Conservation (phyloP, 208 protist species). For the Trichomonas gallinae region DNA sequence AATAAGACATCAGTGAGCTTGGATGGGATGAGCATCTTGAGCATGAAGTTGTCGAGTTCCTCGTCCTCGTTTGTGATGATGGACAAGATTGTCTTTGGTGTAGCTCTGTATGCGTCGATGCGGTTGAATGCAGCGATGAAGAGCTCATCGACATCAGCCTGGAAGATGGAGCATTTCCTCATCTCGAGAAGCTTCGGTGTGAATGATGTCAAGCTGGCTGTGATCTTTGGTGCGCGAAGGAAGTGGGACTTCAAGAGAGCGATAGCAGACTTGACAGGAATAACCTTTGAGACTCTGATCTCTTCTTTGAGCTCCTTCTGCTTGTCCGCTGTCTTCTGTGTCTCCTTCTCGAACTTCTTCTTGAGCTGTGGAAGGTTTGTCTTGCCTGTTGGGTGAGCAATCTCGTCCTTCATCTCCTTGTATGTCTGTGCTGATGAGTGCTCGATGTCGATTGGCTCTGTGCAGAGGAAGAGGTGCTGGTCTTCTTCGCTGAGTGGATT, state of each 20-base stretch:
- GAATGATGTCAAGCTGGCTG: neutral
- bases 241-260: neutral
- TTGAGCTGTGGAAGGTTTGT: neutral
- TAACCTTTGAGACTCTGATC: neutral
- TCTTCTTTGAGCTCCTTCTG: neutral
- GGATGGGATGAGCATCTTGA: neutral
- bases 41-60: neutral
- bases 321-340: neutral
- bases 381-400: neutral
- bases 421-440: conserved; percentile 2
- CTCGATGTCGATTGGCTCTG: neutral
- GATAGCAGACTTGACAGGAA: neutral
- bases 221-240: neutral
- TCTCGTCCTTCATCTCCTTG: neutral
- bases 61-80: neutral
- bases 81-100: neutral
- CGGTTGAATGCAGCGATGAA: neutral
- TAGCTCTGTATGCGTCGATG: neutral
- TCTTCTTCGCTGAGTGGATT: neutral
- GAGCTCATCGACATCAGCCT: neutral
- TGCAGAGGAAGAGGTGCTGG: neutral
- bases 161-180: neutral
- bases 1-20: neutral
- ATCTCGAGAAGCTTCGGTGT: neutral
- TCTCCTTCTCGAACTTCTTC: neutral